Evolutionary conservation across 345 rosid genomes (phyloP), one percentile per base, ranked within the genome.

Genomic region (Syzygium aromaticum): DNA sequence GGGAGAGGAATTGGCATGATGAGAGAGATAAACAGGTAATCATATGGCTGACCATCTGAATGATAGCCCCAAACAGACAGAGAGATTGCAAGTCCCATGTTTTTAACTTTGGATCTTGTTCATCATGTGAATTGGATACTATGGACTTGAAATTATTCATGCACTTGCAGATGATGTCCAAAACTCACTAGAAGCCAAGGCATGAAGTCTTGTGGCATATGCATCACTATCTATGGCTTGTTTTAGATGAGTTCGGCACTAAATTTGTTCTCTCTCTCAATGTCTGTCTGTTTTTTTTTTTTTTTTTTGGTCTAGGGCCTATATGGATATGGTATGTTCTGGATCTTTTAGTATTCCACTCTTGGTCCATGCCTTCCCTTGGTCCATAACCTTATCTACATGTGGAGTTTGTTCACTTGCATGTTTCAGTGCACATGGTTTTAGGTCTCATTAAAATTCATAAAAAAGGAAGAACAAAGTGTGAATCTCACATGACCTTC

Each of bases 51-150:
- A 73, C 82, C 49, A 73, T 73, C 82, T 38, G 82, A 38, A 84
- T 52, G 86, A 84, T 51, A 10, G 25, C 63, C 63, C 56, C 38
- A 28, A 2, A 52, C 43, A 51, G 57, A 33, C 59, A 84, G 1
- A n/a, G 54, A 84, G 22, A 84, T 52, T 73, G 82, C 82, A 73
- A 73, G 82, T 38, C 54, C 54, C 86, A 51, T 49, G 59, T 84
- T 52, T 53, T 86, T 52, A 85, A 63, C 82, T 77, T 90, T 84
- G 86, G 84, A 86, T 86, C 90, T 85, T 40, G 67, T 46, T 54
- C 80, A 86, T 88, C 85, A 88, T 90, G 86, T 89, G 84, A 85
- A 84, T 63, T 88, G 73, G 88, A 88, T 90, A 30, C 90, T 84
- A 84, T 77, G 87, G 85, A 83, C 85, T 84, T 19, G 27, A 38